phyloP scores from a whole-genome alignment of 257 asterid species.

The Solanum clarkiae region DNA sequence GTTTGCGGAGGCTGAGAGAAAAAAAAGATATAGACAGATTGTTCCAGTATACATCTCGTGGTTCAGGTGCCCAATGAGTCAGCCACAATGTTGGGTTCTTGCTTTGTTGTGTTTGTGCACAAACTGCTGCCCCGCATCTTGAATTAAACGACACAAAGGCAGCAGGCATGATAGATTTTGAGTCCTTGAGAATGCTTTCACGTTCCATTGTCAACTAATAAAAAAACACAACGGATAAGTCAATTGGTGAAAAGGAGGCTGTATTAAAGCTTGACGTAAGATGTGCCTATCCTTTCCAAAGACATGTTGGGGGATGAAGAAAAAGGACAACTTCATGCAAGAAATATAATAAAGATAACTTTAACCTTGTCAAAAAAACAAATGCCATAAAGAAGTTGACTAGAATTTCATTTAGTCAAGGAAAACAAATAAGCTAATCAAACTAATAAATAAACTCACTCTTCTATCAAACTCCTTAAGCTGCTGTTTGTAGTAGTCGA shows the following conservation, averaged over 20 bases:
- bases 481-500: conserved; percentile 60
- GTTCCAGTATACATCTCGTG: conserved; percentile 87
- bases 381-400: not conserved
- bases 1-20: conserved; percentile 66
- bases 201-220: conserved; percentile 77
- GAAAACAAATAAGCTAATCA: not conserved
- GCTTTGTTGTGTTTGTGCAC: conserved; percentile 98
- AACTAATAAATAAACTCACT: conserved; percentile 24
- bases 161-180: conserved; percentile 54
- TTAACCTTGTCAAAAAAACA: not conserved
- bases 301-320: not conserved
- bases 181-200: conserved; percentile 57
- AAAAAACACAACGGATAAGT: not conserved
- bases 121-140: conserved; percentile 96
- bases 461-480: conserved; percentile 50
- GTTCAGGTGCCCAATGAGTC: conserved; percentile 97
- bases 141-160: conserved; percentile 90
- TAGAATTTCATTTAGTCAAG: not conserved
- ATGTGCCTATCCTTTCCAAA: not conserved
- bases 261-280: not conserved
- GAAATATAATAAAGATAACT: not conserved
- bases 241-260: not conserved
- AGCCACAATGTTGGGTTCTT: conserved; percentile 82
- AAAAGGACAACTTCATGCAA: not conserved
- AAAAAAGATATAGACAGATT: conserved; percentile 79